A percentile compares a stretch with the other conserved stretches of the same genome.
Evolutionary conservation across 2,329 filamentous ascomycete species (phyloP).

Genomic region (Ceratocystiopsis brevicomis): DNA sequence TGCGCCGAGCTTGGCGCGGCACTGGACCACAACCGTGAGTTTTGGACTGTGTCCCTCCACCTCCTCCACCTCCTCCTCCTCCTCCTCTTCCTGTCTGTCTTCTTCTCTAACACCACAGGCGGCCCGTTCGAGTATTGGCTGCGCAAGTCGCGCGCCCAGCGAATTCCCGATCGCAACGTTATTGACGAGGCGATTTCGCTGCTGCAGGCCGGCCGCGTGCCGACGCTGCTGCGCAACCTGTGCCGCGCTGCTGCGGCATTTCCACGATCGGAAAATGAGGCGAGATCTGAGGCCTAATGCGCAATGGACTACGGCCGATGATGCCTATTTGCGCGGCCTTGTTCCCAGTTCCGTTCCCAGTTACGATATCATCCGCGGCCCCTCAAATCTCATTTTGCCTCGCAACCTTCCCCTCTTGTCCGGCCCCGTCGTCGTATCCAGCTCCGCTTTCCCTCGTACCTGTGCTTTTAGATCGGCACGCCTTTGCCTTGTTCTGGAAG

Average conservation of each 20-base stretch:
- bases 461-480: not conserved
- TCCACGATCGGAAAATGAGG: not conserved
- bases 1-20: conserved; percentile 25
- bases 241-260: conserved; percentile 14
- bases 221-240: conserved; percentile 11
- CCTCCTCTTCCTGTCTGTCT: not conserved
- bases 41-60: too few species aligned
- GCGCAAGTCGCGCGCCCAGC: conserved; percentile 21
- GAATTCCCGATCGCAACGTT: conserved; percentile 15
- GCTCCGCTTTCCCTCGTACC: not conserved
- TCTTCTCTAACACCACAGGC: conserved; percentile 11
- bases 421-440: too few species aligned
- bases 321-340: too few species aligned
- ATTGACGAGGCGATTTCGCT: conserved; percentile 19
- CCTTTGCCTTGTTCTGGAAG: too few species aligned
- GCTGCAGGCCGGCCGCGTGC: conserved; percentile 20
- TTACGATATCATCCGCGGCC: too few species aligned
- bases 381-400: too few species aligned
- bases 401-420: too few species aligned
- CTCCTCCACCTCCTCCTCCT: too few species aligned
- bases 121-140: conserved; percentile 30
- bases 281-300: too few species aligned
- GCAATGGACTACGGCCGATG: too few species aligned
- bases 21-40: conserved; percentile 22
- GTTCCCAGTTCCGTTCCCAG: too few species aligned